phyloP scores from a whole-genome alignment of 441 rosid species.

The Mallotus japonicus region DNA sequence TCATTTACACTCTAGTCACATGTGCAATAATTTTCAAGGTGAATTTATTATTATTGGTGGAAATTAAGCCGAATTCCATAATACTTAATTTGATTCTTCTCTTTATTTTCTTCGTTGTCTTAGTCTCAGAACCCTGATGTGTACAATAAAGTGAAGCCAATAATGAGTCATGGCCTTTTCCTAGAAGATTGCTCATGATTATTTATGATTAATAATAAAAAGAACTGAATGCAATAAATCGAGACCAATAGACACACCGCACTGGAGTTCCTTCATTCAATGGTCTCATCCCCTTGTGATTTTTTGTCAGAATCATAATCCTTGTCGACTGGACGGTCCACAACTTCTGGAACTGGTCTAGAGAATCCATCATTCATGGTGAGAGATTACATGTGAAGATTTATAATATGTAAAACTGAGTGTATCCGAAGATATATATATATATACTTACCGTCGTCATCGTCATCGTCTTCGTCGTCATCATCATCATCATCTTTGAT shows the following conservation, averaged over 20 bases:
- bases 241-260: background rate
- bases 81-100: constrained; percentile 41
- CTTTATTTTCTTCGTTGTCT: constrained; percentile 35
- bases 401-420: background rate
- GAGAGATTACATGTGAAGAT: background rate
- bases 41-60: too few species aligned
- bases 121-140: constrained; percentile 29
- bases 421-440: background rate
- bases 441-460: constrained; percentile 30
- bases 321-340: constrained; percentile 16
- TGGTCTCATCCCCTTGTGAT: constrained; percentile 1
- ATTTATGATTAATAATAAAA: background rate
- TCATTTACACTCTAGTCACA: too few species aligned
- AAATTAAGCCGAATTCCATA: too few species aligned
- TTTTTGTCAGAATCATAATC: constrained; percentile 27
- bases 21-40: too few species aligned
- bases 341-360: background rate
- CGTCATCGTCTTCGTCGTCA: too few species aligned
- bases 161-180: background rate
- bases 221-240: background rate
- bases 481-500: constrained; percentile 30
- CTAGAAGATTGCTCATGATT: background rate
- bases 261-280: background rate
- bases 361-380: background rate
- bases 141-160: background rate